A percentile compares a stretch with the other conserved stretches of the same genome.
These are phyloP conservation scores for Simmondsia chinensis DNA, from an alignment of 148 eudicot species.

Conservation along the genomic window DNA sequence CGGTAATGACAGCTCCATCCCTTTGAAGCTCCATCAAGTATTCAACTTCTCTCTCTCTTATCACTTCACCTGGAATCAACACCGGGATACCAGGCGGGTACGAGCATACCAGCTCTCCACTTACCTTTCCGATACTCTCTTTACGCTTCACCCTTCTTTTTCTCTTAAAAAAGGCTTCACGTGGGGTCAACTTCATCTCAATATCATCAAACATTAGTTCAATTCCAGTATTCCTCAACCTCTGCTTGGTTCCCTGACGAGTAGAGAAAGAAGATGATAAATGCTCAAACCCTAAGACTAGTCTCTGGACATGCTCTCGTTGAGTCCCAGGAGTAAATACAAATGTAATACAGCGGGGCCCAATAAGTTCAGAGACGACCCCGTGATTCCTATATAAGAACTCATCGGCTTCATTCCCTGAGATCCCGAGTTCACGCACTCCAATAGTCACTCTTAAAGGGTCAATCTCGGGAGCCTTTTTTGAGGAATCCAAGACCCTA, in stretches of 20 bases:
- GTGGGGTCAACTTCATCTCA: slow-evolving; percentile 41
- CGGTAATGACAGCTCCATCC: slow-evolving; percentile 41
- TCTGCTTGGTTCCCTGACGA: neutral
- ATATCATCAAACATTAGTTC: slow-evolving; percentile 18
- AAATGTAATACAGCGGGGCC: slow-evolving; percentile 43
- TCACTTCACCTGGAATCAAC: slow-evolving; percentile 56
- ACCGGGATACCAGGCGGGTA: slow-evolving; percentile 81
- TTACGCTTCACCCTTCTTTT: slow-evolving; percentile 37
- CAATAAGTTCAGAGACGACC: slow-evolving; percentile 51
- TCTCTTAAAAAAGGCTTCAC: slow-evolving; percentile 64
- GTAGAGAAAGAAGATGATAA: slow-evolving; percentile 22
- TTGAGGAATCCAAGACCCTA: slow-evolving; percentile 25
- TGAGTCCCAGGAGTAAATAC: slow-evolving; percentile 57
- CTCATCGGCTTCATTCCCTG: slow-evolving; percentile 63
- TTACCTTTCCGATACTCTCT: slow-evolving; percentile 50
- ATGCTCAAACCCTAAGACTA: slow-evolving; percentile 45
- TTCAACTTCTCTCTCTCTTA: slow-evolving; percentile 28
- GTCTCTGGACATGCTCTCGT: slow-evolving; percentile 44
- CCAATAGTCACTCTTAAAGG: slow-evolving; percentile 56
- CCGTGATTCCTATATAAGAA: slow-evolving; percentile 36
- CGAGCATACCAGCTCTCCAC: slow-evolving; percentile 80
- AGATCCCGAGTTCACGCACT: slow-evolving; percentile 33
- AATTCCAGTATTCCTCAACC: neutral
- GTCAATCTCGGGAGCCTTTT: slow-evolving; percentile 30
- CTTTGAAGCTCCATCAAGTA: slow-evolving; percentile 27